A percentile compares a stretch with the other conserved stretches of the same genome.
Conservation (phyloP, 176 grass and related monocot species). For the Microstegium vimineum region DNA sequence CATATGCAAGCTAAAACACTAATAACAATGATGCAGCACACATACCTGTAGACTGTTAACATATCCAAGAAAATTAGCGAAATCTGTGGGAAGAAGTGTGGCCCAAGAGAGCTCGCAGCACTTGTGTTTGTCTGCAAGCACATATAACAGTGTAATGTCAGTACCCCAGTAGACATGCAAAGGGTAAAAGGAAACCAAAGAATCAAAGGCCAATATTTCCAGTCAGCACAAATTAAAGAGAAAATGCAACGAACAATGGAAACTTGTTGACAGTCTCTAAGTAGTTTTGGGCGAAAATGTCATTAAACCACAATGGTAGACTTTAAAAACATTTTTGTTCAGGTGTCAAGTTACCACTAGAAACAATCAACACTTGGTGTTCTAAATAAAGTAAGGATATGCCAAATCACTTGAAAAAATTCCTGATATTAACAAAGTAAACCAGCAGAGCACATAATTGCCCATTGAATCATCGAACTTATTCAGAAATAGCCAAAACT, state of each 20-base stretch:
- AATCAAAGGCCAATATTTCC: background rate
- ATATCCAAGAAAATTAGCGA: slow-evolving; percentile 95
- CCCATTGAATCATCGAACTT: background rate
- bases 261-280: background rate
- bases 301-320: background rate
- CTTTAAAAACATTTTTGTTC: background rate
- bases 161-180: background rate
- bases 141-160: slow-evolving; percentile 21
- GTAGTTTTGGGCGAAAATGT: background rate
- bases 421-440: background rate
- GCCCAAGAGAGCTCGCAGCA: slow-evolving; percentile 81
- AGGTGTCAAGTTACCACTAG: background rate
- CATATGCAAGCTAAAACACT: slow-evolving; percentile 1
- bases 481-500: background rate
- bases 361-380: background rate
- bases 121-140: slow-evolving; percentile 98
- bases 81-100: slow-evolving; percentile 95
- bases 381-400: background rate
- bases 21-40: background rate
- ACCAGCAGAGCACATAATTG: background rate
- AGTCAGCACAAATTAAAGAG: background rate
- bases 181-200: background rate
- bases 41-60: slow-evolving; percentile 96
- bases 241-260: background rate
- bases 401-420: background rate